Percentiles rank a stretch among this genome's conserved stretches.
phyloP scores from a whole-genome alignment of 2,329 filamentous ascomycete genomes.

The Colletotrichum sp. region DNA sequence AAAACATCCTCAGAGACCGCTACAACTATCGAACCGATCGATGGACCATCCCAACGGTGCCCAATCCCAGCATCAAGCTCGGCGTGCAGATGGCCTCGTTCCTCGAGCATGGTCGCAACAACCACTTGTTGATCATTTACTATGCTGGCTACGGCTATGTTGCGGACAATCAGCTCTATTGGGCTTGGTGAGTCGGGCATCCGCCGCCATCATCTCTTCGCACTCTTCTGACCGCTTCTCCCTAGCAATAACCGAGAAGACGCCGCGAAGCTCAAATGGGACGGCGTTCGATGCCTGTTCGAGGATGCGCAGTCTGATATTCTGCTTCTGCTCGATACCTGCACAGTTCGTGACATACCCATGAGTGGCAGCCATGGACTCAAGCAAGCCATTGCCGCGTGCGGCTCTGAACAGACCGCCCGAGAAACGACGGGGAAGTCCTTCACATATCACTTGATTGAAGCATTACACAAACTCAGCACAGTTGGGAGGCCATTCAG shows the following conservation, averaged over 20 bases:
- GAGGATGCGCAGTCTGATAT: slow-evolving; percentile 69
- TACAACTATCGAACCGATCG: slow-evolving; percentile 66
- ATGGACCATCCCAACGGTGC: slow-evolving; percentile 65
- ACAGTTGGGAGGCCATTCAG: slow-evolving; percentile 57
- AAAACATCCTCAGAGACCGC: slow-evolving; percentile 62
- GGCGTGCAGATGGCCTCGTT: slow-evolving; percentile 65
- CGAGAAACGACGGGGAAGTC: slow-evolving; percentile 53
- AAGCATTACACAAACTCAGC: slow-evolving; percentile 59
- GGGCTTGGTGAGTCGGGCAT: slow-evolving; percentile 63
- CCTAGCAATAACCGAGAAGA: slow-evolving; percentile 61
- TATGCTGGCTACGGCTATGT: slow-evolving; percentile 67
- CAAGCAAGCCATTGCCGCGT: slow-evolving; percentile 69
- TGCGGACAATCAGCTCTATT: slow-evolving; percentile 65
- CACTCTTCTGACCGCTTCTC: slow-evolving; percentile 37
- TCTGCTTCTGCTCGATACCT: slow-evolving; percentile 67
- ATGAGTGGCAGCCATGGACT: slow-evolving; percentile 57
- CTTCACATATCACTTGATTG: slow-evolving; percentile 62
- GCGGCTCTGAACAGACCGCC: slow-evolving; percentile 53
- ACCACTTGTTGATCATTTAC: slow-evolving; percentile 68
- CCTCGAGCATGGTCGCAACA: slow-evolving; percentile 60
- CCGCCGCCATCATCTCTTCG: background rate
- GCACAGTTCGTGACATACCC: slow-evolving; percentile 56
- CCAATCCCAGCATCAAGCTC: slow-evolving; percentile 66
- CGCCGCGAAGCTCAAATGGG: slow-evolving; percentile 67
- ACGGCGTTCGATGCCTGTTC: slow-evolving; percentile 64